phyloP scores from a whole-genome alignment of 192 early-diverging fungal species.

The Podochytrium sp. region DNA sequence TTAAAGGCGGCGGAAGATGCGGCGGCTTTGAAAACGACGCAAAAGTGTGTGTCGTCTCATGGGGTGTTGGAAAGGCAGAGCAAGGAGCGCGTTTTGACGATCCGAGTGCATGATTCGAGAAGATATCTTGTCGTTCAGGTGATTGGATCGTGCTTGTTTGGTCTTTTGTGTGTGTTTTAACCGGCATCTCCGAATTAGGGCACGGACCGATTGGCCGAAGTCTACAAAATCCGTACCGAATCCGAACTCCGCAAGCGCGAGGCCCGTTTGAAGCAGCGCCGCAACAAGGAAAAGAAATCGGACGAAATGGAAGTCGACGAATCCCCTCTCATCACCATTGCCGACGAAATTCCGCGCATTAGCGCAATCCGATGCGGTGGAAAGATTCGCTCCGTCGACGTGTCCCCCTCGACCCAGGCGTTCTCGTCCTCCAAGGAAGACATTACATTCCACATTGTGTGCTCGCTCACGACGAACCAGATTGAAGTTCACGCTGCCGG shows the following conservation, averaged over 20 bases:
- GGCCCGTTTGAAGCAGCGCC: slow-evolving; percentile 76
- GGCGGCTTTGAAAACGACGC: slow-evolving; percentile 33
- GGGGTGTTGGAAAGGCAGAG: slow-evolving; percentile 81
- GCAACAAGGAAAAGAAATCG: slow-evolving; percentile 71
- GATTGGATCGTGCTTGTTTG: background rate
- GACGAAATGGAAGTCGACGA: slow-evolving; percentile 50
- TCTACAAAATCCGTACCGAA: slow-evolving; percentile 77
- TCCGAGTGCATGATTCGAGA: slow-evolving; percentile 80
- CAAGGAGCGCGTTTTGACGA: slow-evolving; percentile 77
- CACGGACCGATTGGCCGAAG: slow-evolving; percentile 79
- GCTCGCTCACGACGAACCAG: slow-evolving; percentile 80
- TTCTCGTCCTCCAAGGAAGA: slow-evolving; percentile 37
- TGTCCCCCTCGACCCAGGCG: slow-evolving; percentile 48
- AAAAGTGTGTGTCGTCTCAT: slow-evolving; percentile 72
- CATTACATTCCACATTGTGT: slow-evolving; percentile 59
- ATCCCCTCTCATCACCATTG: slow-evolving; percentile 56
- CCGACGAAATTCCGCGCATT: slow-evolving; percentile 78
- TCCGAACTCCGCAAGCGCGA: slow-evolving; percentile 87
- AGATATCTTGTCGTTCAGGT: slow-evolving; percentile 77
- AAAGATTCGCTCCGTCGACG: slow-evolving; percentile 84
- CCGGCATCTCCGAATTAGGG: too few species aligned
- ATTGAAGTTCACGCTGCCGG: slow-evolving; percentile 77
- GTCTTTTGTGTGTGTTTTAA: background rate
- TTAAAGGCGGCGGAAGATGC: slow-evolving; percentile 8
- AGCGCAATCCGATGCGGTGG: slow-evolving; percentile 73